Conservation (phyloP, 495 filamentous ascomycete genomes). For the Lophiotrema nucula region DNA sequence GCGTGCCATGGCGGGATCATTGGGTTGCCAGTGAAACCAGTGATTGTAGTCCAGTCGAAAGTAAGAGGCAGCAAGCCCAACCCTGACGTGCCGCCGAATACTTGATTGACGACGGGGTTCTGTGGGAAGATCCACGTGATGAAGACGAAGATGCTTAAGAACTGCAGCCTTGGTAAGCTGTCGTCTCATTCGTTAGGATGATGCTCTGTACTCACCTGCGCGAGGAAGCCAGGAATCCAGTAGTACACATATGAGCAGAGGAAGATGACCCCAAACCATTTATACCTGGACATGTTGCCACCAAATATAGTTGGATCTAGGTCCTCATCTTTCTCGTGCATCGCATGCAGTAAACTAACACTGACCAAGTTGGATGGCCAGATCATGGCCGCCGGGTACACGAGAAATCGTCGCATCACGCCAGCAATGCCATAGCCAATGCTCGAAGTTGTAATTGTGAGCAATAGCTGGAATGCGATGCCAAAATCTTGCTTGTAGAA, state of each 20-base stretch:
- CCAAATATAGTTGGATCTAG: conserved; percentile 51
- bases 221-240: conserved; percentile 60
- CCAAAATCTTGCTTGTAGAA: conserved; percentile 27
- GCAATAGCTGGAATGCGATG: conserved; percentile 15
- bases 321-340: conserved; percentile 41
- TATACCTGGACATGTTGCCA: conserved; percentile 57
- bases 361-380: conserved; percentile 41
- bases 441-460: conserved; percentile 16
- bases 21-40: conserved; percentile 57
- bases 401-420: conserved; percentile 15
- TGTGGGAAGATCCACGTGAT: conserved; percentile 61
- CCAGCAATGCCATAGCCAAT: conserved; percentile 29
- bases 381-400: conserved; percentile 42
- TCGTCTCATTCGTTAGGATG: background rate
- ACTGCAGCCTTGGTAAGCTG: conserved; percentile 43
- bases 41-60: conserved; percentile 65
- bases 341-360: conserved; percentile 45
- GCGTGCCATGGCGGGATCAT: conserved; percentile 57
- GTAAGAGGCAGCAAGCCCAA: conserved; percentile 61
- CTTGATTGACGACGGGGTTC: conserved; percentile 65
- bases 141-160: conserved; percentile 60
- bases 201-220: conserved; percentile 12
- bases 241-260: conserved; percentile 55
- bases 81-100: conserved; percentile 66
- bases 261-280: conserved; percentile 58